Evolutionary conservation across 805 yeast genomes (phyloP), one percentile per base, ranked within the genome.

Genomic region (Saccharomycopsis malanga): DNA sequence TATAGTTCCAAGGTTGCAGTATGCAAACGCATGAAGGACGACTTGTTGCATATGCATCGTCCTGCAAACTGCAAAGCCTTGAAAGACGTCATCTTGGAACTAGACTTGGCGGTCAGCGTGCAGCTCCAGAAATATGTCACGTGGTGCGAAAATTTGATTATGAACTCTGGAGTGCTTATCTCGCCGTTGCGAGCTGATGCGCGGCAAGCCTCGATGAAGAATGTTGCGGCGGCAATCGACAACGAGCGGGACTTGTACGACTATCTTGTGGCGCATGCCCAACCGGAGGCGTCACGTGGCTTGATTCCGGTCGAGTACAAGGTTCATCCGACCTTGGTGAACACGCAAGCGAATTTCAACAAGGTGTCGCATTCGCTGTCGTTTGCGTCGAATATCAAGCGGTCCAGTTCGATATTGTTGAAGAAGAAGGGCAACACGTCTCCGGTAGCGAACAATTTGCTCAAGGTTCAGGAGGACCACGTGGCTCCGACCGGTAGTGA

Each of bases 51-150:
- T 57, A 71, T 75, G 20, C 83, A 83, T 59, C 76, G 98, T 56
- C 98, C 98, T 5, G 79, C 75, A 48, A 75, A 77, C 34, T 79
- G 87, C 4, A 74, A 77, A 50, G 80, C 78, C 53, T 70, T 93
- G 52, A 84, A 81, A 59, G 82, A 85, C 59, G 69, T 87, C 53
- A 80, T 88, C 48, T 69, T 89, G 53, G 97, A 91, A 63, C 73
- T 87, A 60, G 98, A 93, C 63, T 79, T 87, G 42, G 98, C 97
- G 7, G 69, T 91, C 72, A 78, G 87, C 52, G 77, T 89, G 44
- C 96, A 91, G 64, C 69, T 93, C 47, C 91, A 86, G 57, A 87
- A 88, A 60, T 91, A 83, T 62, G 82, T 97, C 3, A 85, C 91
- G 25, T 83, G 87, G 73, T 77, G 81, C 44, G 98, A 91, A 65